These are phyloP conservation scores for Uronychia setigera DNA, from an alignment of 73 alveolate species.

Conservation along the genomic window DNA sequence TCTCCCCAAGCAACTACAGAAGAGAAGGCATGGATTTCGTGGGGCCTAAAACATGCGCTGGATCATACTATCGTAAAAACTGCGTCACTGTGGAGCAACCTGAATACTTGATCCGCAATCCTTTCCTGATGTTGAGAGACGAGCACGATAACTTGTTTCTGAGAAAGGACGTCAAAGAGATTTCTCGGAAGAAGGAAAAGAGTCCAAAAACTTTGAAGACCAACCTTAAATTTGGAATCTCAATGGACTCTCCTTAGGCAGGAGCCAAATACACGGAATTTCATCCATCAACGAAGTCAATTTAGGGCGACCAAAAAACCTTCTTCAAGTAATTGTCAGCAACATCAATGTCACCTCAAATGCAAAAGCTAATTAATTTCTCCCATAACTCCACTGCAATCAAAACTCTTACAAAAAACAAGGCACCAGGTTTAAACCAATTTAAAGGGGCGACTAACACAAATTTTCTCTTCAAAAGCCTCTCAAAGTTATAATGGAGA, in stretches of 20 bases:
- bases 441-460: not conserved
- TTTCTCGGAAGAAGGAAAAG: not conserved
- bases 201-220: not conserved
- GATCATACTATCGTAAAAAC: not conserved
- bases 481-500: not conserved
- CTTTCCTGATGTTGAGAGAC: not conserved
- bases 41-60: not conserved
- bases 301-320: not conserved
- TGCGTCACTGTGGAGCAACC: slow-evolving; percentile 2
- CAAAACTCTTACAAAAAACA: not conserved
- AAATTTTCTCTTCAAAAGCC: not conserved
- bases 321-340: not conserved
- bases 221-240: not conserved
- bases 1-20: too few species aligned
- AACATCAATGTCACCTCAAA: not conserved
- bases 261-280: not conserved
- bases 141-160: not conserved
- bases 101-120: not conserved
- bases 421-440: not conserved
- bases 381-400: not conserved
- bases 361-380: not conserved
- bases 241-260: not conserved
- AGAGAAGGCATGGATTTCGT: not conserved
- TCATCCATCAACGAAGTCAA: not conserved
- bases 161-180: not conserved